These are phyloP conservation scores for Phytophthora nicotianae DNA, from an alignment of 352 stramenopile genomes.

Conservation along the genomic window DNA sequence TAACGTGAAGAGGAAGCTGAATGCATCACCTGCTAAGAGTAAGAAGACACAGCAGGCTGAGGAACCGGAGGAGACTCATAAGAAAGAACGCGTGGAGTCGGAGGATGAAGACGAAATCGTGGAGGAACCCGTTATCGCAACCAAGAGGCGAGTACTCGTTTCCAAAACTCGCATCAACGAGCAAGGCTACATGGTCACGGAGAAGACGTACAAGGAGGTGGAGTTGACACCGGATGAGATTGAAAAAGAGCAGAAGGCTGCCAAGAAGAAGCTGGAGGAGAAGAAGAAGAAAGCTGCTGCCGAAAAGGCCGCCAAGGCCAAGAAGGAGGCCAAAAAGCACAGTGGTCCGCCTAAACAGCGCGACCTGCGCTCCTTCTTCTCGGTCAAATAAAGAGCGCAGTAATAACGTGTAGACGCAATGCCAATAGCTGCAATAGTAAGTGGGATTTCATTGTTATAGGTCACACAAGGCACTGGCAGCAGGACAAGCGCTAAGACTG, in stretches of 20 bases:
- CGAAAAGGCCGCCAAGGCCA: conserved; percentile 43
- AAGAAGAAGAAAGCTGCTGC: conserved; percentile 54
- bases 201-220: conserved; percentile 76
- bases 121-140: conserved; percentile 34
- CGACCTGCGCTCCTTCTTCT: conserved; percentile 75
- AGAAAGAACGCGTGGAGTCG: conserved; percentile 16
- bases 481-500: conserved; percentile 6
- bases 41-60: conserved; percentile 28
- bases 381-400: conserved; percentile 26
- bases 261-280: conserved; percentile 44
- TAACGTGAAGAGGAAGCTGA: conserved; percentile 58
- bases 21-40: conserved; percentile 34
- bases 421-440: conserved; percentile 37
- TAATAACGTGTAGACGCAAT: conserved; percentile 27
- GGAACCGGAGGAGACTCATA: conserved; percentile 17
- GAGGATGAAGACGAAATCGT: conserved; percentile 39
- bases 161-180: conserved; percentile 82
- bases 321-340: conserved; percentile 57
- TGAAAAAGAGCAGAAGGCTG: conserved; percentile 48
- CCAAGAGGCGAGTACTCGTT: conserved; percentile 61
- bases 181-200: conserved; percentile 87
- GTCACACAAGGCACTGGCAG: conserved; percentile 27
- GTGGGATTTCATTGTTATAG: conserved; percentile 38
- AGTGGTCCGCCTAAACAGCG: conserved; percentile 65
- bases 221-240: conserved; percentile 67